phyloP scores from a whole-genome alignment of 495 filamentous ascomycete species.

The Aspergillus bertholletiae region DNA sequence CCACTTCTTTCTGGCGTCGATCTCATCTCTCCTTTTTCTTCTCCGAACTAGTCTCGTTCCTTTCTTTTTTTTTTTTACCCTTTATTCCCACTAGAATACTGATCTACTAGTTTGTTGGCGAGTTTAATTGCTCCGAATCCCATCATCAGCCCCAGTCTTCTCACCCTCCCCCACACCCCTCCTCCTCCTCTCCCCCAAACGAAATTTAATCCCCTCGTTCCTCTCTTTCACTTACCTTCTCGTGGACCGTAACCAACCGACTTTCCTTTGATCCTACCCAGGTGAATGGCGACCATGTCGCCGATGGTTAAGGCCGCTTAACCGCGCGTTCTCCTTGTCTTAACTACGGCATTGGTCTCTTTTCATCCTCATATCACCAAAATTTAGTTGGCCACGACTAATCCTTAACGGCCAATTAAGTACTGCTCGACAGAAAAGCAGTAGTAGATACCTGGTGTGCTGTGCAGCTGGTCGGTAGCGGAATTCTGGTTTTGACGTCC shows the following conservation, averaged over 20 bases:
- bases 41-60: neutral
- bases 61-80: neutral
- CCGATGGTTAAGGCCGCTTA: neutral
- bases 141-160: neutral
- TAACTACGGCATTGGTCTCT: too few relatives aligned
- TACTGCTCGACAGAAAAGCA: too few relatives aligned
- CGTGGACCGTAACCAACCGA: neutral
- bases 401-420: too few relatives aligned
- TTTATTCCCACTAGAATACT: neutral
- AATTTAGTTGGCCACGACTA: too few relatives aligned
- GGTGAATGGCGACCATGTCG: neutral
- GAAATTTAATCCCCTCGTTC: neutral
- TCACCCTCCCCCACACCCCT: too few relatives aligned
- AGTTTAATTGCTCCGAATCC: neutral
- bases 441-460: too few relatives aligned
- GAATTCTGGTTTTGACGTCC: constrained; percentile 16
- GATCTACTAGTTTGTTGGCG: neutral
- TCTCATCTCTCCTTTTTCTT: neutral
- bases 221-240: neutral
- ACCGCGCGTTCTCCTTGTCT: neutral
- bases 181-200: neutral
- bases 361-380: too few relatives aligned
- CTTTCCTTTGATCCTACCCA: neutral
- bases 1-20: neutral
- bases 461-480: constrained; percentile 1